Evolutionary conservation across 2,329 filamentous ascomycete species (phyloP), one percentile per base, ranked within the genome.

Genomic region (Colletotrichum noveboracense): DNA sequence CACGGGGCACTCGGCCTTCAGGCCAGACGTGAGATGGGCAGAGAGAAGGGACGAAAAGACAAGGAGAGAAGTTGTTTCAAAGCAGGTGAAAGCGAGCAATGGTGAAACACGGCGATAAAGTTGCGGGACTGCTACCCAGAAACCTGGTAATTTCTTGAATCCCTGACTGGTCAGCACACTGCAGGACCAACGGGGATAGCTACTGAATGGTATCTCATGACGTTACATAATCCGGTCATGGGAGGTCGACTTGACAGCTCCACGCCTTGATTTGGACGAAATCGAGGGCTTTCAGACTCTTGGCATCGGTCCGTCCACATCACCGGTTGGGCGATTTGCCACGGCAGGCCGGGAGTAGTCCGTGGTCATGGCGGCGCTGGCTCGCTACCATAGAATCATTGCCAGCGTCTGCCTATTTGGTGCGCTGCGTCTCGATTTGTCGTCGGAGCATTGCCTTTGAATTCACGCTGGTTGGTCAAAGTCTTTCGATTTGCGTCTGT

Each of bases 71-170:
- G 16, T 26, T 24, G 60, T 74, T 70, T 74, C 71, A 60, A 66
- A 34, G 58, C n/a, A 26, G 13, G 26, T 32, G 28, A 32, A 65
- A 66, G 67, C 60, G 60, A 74, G 67, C n/a, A 16, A 71, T 66
- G 60, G 34, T 66, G 67, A 74, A 71, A 71, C 61, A 66, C 43
- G 30, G n/a, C 34, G 48, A 60, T 48, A 18, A 32, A n/a, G 38
- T 32, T 74, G 72, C 52, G 67, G 72, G 67, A 71, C 72, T 48
- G 34, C 13, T 36, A 38, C 14, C 72, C 67, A 71, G 52, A 12
- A 71, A 61, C 72, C 72, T 36, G 71, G 66, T 56, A 43, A 12
- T n/a, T 16, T 67, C 71, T 52, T 1, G 43, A 13, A 52, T 52
- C 43, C 71, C 66, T 64, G 30, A 24, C 24, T 30, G 28, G 58